Evolutionary conservation across 768 basidiomycete species (phyloP).

Genomic region (Leccinum uliginosum): DNA sequence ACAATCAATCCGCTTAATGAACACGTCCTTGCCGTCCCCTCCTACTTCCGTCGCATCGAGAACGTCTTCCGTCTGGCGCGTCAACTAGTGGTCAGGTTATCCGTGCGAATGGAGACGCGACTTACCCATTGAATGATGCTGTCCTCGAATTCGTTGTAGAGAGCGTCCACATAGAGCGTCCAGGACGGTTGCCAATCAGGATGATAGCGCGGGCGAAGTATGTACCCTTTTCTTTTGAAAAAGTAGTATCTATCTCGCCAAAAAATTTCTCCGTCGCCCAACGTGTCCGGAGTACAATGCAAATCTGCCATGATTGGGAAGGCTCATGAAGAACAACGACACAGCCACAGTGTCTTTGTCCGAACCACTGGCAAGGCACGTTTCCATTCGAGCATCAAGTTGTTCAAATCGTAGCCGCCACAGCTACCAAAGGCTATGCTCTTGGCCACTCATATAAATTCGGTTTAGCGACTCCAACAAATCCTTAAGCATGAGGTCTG

Average conservation of each 20-base stretch:
- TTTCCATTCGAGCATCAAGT: too few relatives aligned
- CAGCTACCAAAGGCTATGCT: too few relatives aligned
- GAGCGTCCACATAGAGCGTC: background rate
- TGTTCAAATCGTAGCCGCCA: too few relatives aligned
- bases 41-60: conserved; percentile 9
- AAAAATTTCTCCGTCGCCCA: background rate
- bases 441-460: too few relatives aligned
- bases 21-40: background rate
- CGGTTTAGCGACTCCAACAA: background rate
- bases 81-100: background rate
- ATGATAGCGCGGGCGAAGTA: background rate
- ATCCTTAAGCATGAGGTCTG: background rate
- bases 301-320: background rate
- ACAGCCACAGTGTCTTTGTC: too few relatives aligned
- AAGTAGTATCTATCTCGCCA: background rate
- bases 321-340: too few relatives aligned
- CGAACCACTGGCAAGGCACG: too few relatives aligned
- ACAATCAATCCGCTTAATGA: conserved; percentile 10
- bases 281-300: background rate
- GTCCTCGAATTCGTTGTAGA: background rate
- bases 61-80: background rate
- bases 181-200: conserved; percentile 30
- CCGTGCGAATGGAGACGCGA: background rate
- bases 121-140: conserved; percentile 3
- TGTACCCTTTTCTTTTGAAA: background rate